Evolutionary conservation across 2,329 filamentous ascomycete species (phyloP), one percentile per base, ranked within the genome.

Genomic region (Pseudopithomyces maydicus): DNA sequence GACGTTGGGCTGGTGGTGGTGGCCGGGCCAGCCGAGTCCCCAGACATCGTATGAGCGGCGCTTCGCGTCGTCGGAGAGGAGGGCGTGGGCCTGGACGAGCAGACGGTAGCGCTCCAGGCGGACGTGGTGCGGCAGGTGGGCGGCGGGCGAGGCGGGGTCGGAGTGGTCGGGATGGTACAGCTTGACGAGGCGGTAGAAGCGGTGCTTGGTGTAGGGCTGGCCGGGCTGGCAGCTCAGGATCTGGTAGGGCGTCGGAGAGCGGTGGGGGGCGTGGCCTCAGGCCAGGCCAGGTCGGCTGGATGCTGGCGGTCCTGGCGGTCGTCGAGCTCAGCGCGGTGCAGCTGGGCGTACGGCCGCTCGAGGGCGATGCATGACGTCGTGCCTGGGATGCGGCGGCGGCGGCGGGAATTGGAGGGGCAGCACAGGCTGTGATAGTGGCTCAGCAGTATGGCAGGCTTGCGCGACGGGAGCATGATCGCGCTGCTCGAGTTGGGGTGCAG

Each of bases 151-250:
- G 38, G 66, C 55, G 41, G 64, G 50, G 39, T 74, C 71, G 55
- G 71, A 73, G 57, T 85, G 85, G 75, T 99, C 95, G 0, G 95
- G 95, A 72, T 99, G 95, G 79, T 99, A 99, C 45, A 96, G 82
- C 80, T 98, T 99, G 56, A 96, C 95, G 51, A 99, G 85, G 70
- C 94, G 85, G 76, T 96, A 95, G 82, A 92, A 99, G 57, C 87
- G 87, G 42, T 83, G 79, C 77, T 99, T 98, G 60, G 85, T 88
- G 76, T 99, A 98, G 1, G 87, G 84, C 14, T 86, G 87, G 55
- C 80, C 80, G 65, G 79, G 84, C 52, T 80, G 78, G 62, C 84
- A 79, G 32, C 84, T 81, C 69, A 98, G 88, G 71, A 99, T 91
- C 70, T 98, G 91, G 79, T 99, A 98, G 1, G 95, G 95, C 0